A percentile compares a stretch with the other conserved stretches of the same genome.
phyloP scores from a whole-genome alignment of 2,329 filamentous ascomycete genomes.

The Phyllosticta citrichinensis region DNA sequence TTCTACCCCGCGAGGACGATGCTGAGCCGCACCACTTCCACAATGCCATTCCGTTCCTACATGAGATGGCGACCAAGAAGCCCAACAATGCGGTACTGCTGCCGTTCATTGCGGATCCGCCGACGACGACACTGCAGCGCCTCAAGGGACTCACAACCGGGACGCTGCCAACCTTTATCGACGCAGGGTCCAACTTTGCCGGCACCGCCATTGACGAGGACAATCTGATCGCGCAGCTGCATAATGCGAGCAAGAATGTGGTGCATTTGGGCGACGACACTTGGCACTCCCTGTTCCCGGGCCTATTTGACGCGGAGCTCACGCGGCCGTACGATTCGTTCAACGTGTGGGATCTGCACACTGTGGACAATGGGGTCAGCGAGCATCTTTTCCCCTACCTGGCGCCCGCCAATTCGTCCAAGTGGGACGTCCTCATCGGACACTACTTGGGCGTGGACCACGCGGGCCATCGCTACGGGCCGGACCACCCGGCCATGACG shows the following conservation, averaged over 20 bases:
- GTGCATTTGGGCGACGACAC: conserved; percentile 97
- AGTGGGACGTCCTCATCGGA: conserved; percentile 92
- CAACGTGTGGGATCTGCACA: conserved; percentile 96
- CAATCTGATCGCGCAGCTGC: conserved; percentile 57
- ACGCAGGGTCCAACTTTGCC: conserved; percentile 89
- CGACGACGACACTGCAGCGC: conserved; percentile 84
- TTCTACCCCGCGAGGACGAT: conserved; percentile 41
- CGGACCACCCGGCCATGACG: conserved; percentile 84
- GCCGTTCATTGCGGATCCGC: conserved; percentile 94
- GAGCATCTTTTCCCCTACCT: conserved; percentile 84
- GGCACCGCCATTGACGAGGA: conserved; percentile 95
- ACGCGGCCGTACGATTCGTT: conserved; percentile 91
- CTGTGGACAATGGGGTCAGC: conserved; percentile 88
- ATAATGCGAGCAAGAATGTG: conserved; percentile 59
- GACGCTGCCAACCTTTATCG: conserved; percentile 87
- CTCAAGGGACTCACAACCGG: conserved; percentile 92
- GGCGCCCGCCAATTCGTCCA: conserved; percentile 48
- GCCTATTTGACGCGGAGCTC: conserved; percentile 80
- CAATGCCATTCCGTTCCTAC: conserved; percentile 75
- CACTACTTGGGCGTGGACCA: conserved; percentile 95
- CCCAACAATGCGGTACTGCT: conserved; percentile 80
- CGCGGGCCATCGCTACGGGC: conserved; percentile 91
- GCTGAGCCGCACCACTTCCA: conserved; percentile 59
- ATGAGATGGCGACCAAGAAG: conserved; percentile 65
- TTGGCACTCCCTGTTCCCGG: conserved; percentile 87